These are phyloP conservation scores for Singerocomus inundabilis DNA, from an alignment of 1,284 basidiomycete species.

Conservation along the genomic window DNA sequence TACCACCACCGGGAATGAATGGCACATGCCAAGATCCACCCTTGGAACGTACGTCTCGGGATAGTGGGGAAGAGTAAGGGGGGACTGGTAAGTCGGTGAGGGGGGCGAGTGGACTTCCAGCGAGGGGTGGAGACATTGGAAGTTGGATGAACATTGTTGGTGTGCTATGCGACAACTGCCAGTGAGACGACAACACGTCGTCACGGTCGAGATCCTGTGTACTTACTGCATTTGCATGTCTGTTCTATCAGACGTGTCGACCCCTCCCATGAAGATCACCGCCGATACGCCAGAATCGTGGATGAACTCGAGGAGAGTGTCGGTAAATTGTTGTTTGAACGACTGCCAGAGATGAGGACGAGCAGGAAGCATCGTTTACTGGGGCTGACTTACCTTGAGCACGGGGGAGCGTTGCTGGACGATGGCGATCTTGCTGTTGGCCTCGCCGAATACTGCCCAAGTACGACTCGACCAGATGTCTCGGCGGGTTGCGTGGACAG, in stretches of 20 bases:
- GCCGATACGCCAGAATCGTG: slow-evolving; percentile 45
- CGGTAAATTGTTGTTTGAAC: slow-evolving; percentile 66
- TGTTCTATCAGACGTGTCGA: slow-evolving; percentile 71
- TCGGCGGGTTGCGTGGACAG: background rate
- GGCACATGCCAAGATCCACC: slow-evolving; percentile 39
- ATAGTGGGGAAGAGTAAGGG: slow-evolving; percentile 46
- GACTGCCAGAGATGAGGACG: slow-evolving; percentile 40
- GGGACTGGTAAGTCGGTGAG: slow-evolving; percentile 48
- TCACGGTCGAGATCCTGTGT: background rate
- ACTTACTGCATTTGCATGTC: slow-evolving; percentile 76
- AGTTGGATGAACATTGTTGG: slow-evolving; percentile 58
- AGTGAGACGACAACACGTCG: slow-evolving; percentile 39
- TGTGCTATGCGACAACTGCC: slow-evolving; percentile 38
- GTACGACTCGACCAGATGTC: background rate
- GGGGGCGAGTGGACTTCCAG: slow-evolving; percentile 39
- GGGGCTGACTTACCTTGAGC: slow-evolving; percentile 51
- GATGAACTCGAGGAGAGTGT: slow-evolving; percentile 55
- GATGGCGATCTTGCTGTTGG: slow-evolving; percentile 48
- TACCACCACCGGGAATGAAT: slow-evolving; percentile 73
- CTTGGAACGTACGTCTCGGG: slow-evolving; percentile 35
- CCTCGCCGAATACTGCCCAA: slow-evolving; percentile 59
- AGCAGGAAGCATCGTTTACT: background rate
- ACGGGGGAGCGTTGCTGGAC: slow-evolving; percentile 78
- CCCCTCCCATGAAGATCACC: slow-evolving; percentile 65
- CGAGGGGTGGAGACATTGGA: slow-evolving; percentile 37